Percentiles rank a stretch among this genome's conserved stretches.
These are phyloP conservation scores for Oenanthe sinensis DNA, from an alignment of 129 eudicot species.

Conservation along the genomic window DNA sequence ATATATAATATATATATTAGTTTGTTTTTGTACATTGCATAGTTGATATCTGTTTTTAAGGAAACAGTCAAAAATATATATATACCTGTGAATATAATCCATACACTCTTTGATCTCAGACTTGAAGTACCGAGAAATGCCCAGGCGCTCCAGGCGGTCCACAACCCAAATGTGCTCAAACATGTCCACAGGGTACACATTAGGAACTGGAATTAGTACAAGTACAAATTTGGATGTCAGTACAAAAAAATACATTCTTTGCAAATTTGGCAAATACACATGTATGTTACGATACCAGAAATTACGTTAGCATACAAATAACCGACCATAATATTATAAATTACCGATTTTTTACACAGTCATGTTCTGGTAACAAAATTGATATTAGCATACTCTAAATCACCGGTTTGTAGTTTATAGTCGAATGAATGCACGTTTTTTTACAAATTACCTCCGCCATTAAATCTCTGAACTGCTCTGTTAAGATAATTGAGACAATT, in stretches of 20 bases:
- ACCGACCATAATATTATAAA: too few relatives aligned
- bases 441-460: slow-evolving; percentile 71
- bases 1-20: too few relatives aligned
- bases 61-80: background rate
- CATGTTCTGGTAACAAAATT: too few relatives aligned
- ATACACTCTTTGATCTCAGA: slow-evolving; percentile 60
- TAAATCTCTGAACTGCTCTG: slow-evolving; percentile 50
- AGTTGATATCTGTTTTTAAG: background rate
- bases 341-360: too few relatives aligned
- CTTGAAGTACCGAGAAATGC: slow-evolving; percentile 66
- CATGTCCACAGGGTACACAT: slow-evolving; percentile 91
- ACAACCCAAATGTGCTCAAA: slow-evolving; percentile 82
- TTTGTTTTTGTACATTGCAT: background rate
- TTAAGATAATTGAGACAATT: slow-evolving; percentile 64
- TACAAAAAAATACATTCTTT: too few relatives aligned
- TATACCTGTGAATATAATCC: slow-evolving; percentile 52
- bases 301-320: too few relatives aligned
- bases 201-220: slow-evolving; percentile 41
- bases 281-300: too few relatives aligned
- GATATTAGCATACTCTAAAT: too few relatives aligned
- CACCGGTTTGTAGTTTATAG: too few relatives aligned
- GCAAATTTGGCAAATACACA: background rate
- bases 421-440: background rate
- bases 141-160: slow-evolving; percentile 75
- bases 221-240: background rate